Evolutionary conservation across 192 early-diverging fungal genomes (phyloP).

Genomic region (Glomus cerebriforme): DNA sequence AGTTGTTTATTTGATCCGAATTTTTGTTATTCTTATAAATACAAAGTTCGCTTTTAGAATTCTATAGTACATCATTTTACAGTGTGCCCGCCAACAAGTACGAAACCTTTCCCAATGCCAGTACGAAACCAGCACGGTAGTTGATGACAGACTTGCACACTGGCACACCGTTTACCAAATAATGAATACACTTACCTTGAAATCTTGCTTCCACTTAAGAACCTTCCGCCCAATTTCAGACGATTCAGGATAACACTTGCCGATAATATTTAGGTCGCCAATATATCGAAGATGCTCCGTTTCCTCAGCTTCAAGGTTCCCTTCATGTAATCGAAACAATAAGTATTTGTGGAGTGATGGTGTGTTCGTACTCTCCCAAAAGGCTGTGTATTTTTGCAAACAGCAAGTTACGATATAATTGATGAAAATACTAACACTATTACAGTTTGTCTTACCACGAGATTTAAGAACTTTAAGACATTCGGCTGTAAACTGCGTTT

Average conservation of each 20-base stretch:
- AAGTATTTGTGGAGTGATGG: not conserved
- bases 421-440: not conserved
- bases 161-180: constrained; percentile 19
- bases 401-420: not conserved
- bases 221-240: constrained; percentile 19
- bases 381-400: constrained; percentile 16
- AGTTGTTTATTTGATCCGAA: too few species aligned
- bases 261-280: constrained; percentile 3
- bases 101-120: constrained; percentile 11
- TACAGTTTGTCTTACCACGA: not conserved
- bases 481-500: not conserved
- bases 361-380: not conserved
- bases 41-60: too few species aligned
- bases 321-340: not conserved
- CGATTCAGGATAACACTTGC: not conserved
- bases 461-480: constrained; percentile 4
- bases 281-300: constrained; percentile 7
- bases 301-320: not conserved
- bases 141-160: not conserved
- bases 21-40: too few species aligned
- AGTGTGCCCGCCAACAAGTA: constrained; percentile 7
- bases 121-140: constrained; percentile 20
- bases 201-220: constrained; percentile 8
- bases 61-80: too few species aligned
- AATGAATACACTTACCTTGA: not conserved